A percentile compares a stretch with the other conserved stretches of the same genome.
Conservation (phyloP, 2,329 filamentous ascomycete species). For the Ophiostoma ips region DNA sequence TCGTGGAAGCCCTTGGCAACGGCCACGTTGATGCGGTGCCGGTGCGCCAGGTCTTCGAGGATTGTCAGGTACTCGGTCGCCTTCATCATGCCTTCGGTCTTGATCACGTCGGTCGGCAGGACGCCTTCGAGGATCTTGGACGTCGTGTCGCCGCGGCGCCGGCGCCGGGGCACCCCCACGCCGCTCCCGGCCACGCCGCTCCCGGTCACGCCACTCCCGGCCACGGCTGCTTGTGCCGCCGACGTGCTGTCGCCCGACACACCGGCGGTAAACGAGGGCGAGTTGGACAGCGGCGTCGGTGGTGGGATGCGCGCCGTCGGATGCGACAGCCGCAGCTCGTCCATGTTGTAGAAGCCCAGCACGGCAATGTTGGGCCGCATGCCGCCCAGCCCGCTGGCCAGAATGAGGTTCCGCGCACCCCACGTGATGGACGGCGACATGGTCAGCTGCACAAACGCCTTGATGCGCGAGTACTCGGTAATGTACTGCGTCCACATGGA, state of each 20-base stretch:
- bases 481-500: conserved; percentile 77
- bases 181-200: not conserved
- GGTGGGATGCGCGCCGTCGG: conserved; percentile 46
- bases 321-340: conserved; percentile 52
- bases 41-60: conserved; percentile 65
- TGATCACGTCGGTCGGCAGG: conserved; percentile 56
- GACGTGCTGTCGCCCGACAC: too few species aligned
- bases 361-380: conserved; percentile 85
- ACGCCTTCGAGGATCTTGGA: conserved; percentile 40
- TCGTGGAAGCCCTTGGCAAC: conserved; percentile 69
- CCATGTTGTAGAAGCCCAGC: conserved; percentile 65
- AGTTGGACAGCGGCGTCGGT: conserved; percentile 24
- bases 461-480: conserved; percentile 66
- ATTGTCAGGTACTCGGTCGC: conserved; percentile 68
- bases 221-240: not conserved
- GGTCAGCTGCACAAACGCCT: conserved; percentile 77
- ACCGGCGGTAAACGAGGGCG: conserved; percentile 10
- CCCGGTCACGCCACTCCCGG: not conserved
- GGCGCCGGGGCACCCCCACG: not conserved
- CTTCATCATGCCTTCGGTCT: conserved; percentile 53
- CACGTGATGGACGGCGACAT: conserved; percentile 74
- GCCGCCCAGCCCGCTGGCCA: conserved; percentile 69
- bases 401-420: conserved; percentile 70
- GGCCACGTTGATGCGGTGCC: conserved; percentile 70
- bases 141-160: conserved; percentile 39